These are phyloP conservation scores for Coffea humblotiana DNA, from an alignment of 305 asterid species.

Conservation along the genomic window DNA sequence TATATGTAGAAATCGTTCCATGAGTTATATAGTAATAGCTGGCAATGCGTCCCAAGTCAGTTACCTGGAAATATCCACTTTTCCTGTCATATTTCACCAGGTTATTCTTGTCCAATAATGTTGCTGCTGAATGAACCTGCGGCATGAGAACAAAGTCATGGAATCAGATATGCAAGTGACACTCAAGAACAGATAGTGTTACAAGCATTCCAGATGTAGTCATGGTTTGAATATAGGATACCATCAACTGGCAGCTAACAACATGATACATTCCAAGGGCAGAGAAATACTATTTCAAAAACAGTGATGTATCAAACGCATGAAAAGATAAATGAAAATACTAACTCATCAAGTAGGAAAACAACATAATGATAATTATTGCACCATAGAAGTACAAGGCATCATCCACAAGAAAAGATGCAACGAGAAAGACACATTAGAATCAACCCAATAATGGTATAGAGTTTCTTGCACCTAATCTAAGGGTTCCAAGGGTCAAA, in stretches of 20 bases:
- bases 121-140: constrained; percentile 95
- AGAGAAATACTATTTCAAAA: too few relatives aligned
- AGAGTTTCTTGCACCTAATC: neutral
- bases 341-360: neutral
- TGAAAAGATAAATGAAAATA: neutral
- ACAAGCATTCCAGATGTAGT: neutral
- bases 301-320: too few relatives aligned
- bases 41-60: constrained; percentile 98
- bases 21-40: constrained; percentile 89
- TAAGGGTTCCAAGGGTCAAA: neutral
- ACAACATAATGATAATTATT: neutral
- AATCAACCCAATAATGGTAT: neutral
- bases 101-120: constrained; percentile 76
- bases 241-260: neutral
- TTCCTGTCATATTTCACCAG: constrained; percentile 88
- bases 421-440: too few relatives aligned
- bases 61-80: constrained; percentile 97
- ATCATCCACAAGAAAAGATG: too few relatives aligned
- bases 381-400: too few relatives aligned
- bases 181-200: neutral
- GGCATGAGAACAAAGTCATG: neutral
- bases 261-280: neutral
- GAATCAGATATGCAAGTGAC: neutral
- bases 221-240: neutral
- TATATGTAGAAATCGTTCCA: constrained; percentile 82